Percentiles rank a stretch among this genome's conserved stretches.
Conservation (phyloP, 2,329 filamentous ascomycete species). For the Alternaria alternata region DNA sequence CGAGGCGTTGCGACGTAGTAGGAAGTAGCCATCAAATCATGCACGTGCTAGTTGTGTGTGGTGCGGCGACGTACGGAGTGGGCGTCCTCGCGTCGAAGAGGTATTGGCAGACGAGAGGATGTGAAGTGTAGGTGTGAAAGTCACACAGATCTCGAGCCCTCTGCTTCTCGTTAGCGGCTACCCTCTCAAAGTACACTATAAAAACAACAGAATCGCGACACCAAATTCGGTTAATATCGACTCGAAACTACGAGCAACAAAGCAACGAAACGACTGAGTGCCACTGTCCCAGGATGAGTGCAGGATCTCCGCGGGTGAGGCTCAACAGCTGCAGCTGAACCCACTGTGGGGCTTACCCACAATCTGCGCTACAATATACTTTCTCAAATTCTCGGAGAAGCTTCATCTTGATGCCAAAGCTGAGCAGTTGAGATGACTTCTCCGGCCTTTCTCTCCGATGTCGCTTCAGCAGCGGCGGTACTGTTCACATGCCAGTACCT, state of each 20-base stretch:
- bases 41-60: slow-evolving; percentile 57
- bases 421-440: slow-evolving; percentile 5
- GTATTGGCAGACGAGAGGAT: slow-evolving; percentile 18
- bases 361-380: not conserved
- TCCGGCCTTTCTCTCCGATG: slow-evolving; percentile 19
- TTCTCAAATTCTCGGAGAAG: slow-evolving; percentile 4
- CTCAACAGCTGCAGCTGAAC: slow-evolving; percentile 2
- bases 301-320: slow-evolving; percentile 14
- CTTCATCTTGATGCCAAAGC: not conserved
- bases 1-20: slow-evolving; percentile 55
- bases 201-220: not conserved
- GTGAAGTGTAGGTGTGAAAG: not conserved
- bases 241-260: not conserved
- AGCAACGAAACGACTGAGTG: not conserved
- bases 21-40: slow-evolving; percentile 61
- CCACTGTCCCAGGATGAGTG: not conserved
- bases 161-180: not conserved
- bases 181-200: not conserved
- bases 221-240: not conserved
- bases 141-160: not conserved
- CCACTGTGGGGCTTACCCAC: slow-evolving; percentile 8
- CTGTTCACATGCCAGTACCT: slow-evolving; percentile 9
- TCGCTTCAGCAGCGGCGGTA: slow-evolving; percentile 15
- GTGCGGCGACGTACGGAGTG: slow-evolving; percentile 42
- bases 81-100: slow-evolving; percentile 52